Evolutionary conservation across 2,329 filamentous ascomycete species (phyloP), one percentile per base, ranked within the genome.

Genomic region (Eurotiales sp.): DNA sequence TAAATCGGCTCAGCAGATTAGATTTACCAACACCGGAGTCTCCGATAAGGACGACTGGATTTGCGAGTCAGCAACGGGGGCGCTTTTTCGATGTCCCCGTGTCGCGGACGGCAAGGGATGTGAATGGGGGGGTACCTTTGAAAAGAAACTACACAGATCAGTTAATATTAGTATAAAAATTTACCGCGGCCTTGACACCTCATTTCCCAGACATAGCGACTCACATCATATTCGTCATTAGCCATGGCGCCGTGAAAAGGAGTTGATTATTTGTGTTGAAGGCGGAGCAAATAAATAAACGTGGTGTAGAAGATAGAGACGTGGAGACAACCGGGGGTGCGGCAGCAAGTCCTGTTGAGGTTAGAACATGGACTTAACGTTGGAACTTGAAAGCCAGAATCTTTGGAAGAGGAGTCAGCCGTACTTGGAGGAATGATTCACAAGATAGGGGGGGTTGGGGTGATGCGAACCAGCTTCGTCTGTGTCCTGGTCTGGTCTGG

Each of bases 181-280:
- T 1, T 30, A 14, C n/a, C 6, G n/a, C n/a, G n/a, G n/a, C n/a
- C n/a, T n/a, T 15, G 2, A 8, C 1, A 41, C 8, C 29, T 37
- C 15, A n/a, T 23, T 19, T 44, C 7, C 42, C 11, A 52, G 23
- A 41, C 51, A 12, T n/a, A 10, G 15, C 52, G 46, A 77, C 90
- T 81, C 79, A 97, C 92, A 86, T 99, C 93, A 80, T 99, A 99
- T 81, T 99, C 93, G 83, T 99, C 93, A 86, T 97, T 99, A 70
- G 92, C 93, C 93, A 97, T 99, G 75, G 56, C 63, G 62, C 40
- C 43, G 47, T 50, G 27, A 17, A 21, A 12, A 23, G n/a, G 12
- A 14, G 40, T 21, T 42, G 39, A 8, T 23, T 50, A 30, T 27
- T 46, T 44, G 51, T 45, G 47, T 49, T 39, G 43, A 21, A 42